Conservation (phyloP, 495 filamentous ascomycete genomes). For the Cudoniella acicularis region DNA sequence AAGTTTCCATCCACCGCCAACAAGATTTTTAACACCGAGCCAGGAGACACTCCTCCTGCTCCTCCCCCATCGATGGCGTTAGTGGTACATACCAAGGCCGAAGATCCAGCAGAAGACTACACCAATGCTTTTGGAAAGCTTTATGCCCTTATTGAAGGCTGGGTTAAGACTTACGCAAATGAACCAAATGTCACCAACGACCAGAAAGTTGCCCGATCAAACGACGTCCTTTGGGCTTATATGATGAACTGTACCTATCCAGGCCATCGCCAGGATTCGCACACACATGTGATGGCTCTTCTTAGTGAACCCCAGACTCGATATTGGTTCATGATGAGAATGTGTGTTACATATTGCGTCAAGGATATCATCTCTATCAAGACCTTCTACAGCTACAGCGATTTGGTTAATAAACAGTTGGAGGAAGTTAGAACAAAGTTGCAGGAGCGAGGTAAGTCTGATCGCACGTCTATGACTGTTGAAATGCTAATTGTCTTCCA, state of each 20-base stretch:
- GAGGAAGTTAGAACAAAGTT: conserved; percentile 21
- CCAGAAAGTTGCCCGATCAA: conserved; percentile 11
- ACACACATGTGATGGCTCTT: conserved; percentile 23
- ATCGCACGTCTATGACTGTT: conserved; percentile 3
- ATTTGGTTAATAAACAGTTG: conserved; percentile 3
- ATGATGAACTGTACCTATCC: conserved; percentile 26
- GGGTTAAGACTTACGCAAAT: conserved; percentile 21
- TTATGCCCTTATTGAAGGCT: conserved; percentile 24
- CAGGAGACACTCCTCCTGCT: background rate
- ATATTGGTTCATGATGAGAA: conserved; percentile 29
- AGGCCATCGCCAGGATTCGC: conserved; percentile 13
- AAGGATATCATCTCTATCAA: conserved; percentile 23
- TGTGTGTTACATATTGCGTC: conserved; percentile 29
- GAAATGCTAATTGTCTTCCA: background rate
- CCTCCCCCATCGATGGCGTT: background rate
- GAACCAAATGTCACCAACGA: conserved; percentile 13
- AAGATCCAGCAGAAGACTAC: conserved; percentile 5
- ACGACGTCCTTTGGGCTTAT: conserved; percentile 24
- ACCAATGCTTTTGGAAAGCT: conserved; percentile 16
- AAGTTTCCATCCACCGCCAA: too few species aligned
- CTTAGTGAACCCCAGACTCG: conserved; percentile 25
- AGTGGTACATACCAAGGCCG: background rate
- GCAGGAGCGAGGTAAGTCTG: conserved; percentile 11
- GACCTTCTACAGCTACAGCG: conserved; percentile 23
- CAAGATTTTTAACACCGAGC: too few species aligned